Evolutionary conservation across 2,329 filamentous ascomycete genomes (phyloP).

Genomic region (Xylaria arbuscula): DNA sequence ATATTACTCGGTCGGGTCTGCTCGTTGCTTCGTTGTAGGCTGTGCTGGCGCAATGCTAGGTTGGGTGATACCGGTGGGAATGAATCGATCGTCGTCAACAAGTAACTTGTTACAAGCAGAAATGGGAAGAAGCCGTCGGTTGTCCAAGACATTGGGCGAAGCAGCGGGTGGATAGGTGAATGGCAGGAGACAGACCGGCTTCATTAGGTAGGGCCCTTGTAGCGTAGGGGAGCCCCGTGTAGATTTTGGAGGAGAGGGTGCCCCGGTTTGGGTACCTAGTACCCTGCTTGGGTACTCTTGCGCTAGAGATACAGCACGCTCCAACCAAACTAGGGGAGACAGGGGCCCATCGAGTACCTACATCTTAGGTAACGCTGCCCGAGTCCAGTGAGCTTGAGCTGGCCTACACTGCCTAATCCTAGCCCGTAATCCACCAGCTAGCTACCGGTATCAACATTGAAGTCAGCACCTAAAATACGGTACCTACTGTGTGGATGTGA

Average conservation of each 20-base stretch:
- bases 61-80: constrained; percentile 22
- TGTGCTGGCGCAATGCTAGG: constrained; percentile 17
- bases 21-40: constrained; percentile 19
- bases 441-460: no score
- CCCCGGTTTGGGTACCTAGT: constrained; percentile 30
- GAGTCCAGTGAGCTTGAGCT: constrained; percentile 8
- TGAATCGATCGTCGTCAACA: constrained; percentile 30
- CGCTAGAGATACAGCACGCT: constrained; percentile 18
- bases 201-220: constrained; percentile 28
- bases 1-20: constrained; percentile 21
- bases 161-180: constrained; percentile 2
- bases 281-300: constrained; percentile 29
- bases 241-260: constrained; percentile 36
- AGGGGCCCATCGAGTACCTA: constrained; percentile 5
- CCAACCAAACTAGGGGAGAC: neutral
- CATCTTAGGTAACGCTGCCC: constrained; percentile 11
- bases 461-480: neutral
- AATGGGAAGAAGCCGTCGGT: constrained; percentile 31
- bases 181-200: constrained; percentile 31
- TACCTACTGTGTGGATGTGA: neutral
- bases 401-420: neutral
- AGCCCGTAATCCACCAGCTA: no score
- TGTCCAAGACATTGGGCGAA: constrained; percentile 34
- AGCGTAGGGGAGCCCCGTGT: constrained; percentile 27
- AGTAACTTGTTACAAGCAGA: constrained; percentile 31